These are phyloP conservation scores for Phytophthora brassicae DNA, from an alignment of 352 stramenopile genomes.

Conservation along the genomic window DNA sequence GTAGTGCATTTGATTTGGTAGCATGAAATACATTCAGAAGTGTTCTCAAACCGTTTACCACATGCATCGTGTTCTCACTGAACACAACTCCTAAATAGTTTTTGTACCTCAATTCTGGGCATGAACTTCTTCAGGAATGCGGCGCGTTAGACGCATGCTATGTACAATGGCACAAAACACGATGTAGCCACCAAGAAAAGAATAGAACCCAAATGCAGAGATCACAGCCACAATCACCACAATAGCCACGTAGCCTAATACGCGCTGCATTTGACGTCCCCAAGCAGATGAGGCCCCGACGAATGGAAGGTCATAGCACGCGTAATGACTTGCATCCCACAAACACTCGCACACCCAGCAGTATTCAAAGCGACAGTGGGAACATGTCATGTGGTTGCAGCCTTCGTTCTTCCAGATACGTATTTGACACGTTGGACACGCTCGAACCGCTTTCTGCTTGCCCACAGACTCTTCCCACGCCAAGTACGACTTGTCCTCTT, in stretches of 20 bases:
- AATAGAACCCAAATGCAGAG: constrained; percentile 54
- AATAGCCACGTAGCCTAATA: constrained; percentile 49
- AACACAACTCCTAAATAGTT: too few relatives aligned
- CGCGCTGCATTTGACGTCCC: constrained; percentile 41
- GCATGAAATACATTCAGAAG: too few relatives aligned
- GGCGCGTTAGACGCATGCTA: not conserved
- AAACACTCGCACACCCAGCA: constrained; percentile 66
- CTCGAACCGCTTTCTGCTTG: constrained; percentile 47
- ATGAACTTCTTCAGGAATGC: constrained; percentile 2
- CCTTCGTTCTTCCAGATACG: constrained; percentile 76
- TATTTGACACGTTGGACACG: constrained; percentile 63
- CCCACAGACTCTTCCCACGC: constrained; percentile 65
- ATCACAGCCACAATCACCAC: constrained; percentile 55
- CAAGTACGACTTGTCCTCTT: constrained; percentile 57
- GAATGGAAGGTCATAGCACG: constrained; percentile 68
- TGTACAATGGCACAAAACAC: constrained; percentile 28
- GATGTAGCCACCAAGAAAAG: constrained; percentile 55
- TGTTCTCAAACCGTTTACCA: too few relatives aligned
- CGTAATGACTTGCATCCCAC: constrained; percentile 69
- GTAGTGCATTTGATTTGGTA: too few relatives aligned
- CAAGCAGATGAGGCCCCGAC: constrained; percentile 35
- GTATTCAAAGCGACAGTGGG: constrained; percentile 21
- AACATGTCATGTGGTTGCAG: too few relatives aligned
- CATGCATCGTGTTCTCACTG: too few relatives aligned
- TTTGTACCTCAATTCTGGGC: too few relatives aligned